Base-by-base conservation (phyloP, 805 yeast species). In the Maudiozyma barnettii region DNA sequence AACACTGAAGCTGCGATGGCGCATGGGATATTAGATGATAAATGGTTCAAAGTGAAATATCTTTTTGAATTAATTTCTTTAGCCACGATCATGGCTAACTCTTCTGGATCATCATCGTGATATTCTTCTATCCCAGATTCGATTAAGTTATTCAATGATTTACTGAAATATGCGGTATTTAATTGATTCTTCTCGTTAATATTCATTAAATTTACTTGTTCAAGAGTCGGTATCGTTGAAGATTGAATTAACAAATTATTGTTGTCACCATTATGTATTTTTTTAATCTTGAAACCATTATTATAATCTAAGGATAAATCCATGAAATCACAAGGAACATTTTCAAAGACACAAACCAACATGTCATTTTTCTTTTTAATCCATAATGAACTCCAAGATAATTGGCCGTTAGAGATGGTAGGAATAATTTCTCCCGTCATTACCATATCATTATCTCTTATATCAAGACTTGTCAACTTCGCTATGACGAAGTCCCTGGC, bases 391-490 rank as follows among this genome's bases (percentile, higher is more conserved):
- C 35, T 33, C 49, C 49, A 46, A 16, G 16, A 12, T 7, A 43
- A 19, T 30, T 41, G 41, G 13, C 48, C 49, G 20, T 48, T 48
- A 5, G 54, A 76, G 33, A 77, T 70, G 42, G 87, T 82, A 8
- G 93, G 95, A 9, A 87, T 78, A 42, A 88, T 78, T 54, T 85
- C 91, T 46, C 96, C 96, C 1, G 87, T 77, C 59, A 84, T 83
- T 0, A 81, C 75, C 45, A 81, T 73, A 46, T 75, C 75, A 49
- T 48, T 66, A 48, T 49, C 58, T 50, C 46, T 67, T 2, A 57
- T 52, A 23, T 49, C 43, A 9, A 47, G n/a, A 19, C 54, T 55
- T 42, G 58, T 65, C 49, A 82, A 66, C 58, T 78, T 73, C 49
- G 78, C 78, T 14, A 77, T 63, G 2, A 84, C 88, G 55, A 84